Evolutionary conservation across 2,329 filamentous ascomycete genomes (phyloP), one percentile per base, ranked within the genome.

Genomic region (Colletotrichum sp.): DNA sequence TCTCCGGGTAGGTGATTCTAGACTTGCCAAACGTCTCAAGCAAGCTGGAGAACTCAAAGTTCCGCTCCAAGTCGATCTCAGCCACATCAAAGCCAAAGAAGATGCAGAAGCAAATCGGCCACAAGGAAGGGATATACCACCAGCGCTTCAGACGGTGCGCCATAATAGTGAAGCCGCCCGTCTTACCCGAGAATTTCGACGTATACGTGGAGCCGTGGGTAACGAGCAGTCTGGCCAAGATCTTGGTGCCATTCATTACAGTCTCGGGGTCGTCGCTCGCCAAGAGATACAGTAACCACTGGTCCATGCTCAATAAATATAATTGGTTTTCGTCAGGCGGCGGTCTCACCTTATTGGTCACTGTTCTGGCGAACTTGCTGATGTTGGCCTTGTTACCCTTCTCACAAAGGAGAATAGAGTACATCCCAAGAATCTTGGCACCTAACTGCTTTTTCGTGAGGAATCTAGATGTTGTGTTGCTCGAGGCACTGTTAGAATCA

Each of bases 261-360:
- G 98, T 93, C 78, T 96, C 94, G 7, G 94, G 90, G 75, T 99
- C 94, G 77, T 95, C 92, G 82, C 98, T 96, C 9, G 95, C 95
- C 67, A 99, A 89, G 16, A 99, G 90, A 83, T 98, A 98, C 16
- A 99, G 87, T 16, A 98, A 90, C 96, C 96, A 98, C 93, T 96
- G 78, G 71, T 63, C 72, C 30, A 74, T 69, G 75, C 81, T 81
- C 72, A 78, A 77, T 76, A 78, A 78, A 59, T 67, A 72, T 76
- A 75, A 71, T 74, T 67, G 75, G 64, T 68, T 68, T 71, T 76
- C 77, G 57, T 75, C 72, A 69, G 63, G 61, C 32, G 75, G 72
- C 71, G 64, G 77, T 84, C 88, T 81, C 87, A 95, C 94, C 90
- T 98, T 98, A 80, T 98, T 98, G 26, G 96, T 98, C 10, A 99